Percentiles rank a stretch among this genome's conserved stretches.
Conservation (phyloP, 139 green algal species). For the Chlorella vulgaris region DNA sequence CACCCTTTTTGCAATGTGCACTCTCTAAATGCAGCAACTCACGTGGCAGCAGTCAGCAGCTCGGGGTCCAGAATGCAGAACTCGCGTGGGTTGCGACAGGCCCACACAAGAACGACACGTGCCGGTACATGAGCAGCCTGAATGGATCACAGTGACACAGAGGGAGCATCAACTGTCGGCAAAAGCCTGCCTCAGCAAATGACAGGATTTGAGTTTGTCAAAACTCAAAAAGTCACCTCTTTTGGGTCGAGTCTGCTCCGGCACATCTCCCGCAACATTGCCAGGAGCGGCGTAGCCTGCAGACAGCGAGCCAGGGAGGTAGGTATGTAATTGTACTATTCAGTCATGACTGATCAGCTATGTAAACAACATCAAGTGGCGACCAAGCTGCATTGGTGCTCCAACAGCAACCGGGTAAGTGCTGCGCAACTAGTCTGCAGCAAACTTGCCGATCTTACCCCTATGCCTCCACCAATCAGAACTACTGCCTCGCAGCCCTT, state of each 20-base stretch:
- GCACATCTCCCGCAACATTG: slow-evolving; percentile 12
- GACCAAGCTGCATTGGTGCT: not conserved
- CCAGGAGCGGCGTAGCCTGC: slow-evolving; percentile 29
- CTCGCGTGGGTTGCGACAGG: slow-evolving; percentile 21
- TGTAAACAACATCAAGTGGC: too few species aligned
- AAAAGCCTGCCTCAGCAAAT: not conserved
- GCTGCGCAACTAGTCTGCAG: not conserved
- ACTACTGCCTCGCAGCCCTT: slow-evolving; percentile 14
- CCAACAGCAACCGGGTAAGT: not conserved
- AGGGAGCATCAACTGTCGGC: too few species aligned
- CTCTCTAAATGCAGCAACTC: too few species aligned
- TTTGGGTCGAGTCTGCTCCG: not conserved
- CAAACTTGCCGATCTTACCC: slow-evolving; percentile 11
- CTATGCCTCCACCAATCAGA: slow-evolving; percentile 42
- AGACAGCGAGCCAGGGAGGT: too few species aligned
- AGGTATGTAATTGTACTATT: too few species aligned
- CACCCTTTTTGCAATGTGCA: too few species aligned
- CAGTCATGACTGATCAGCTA: too few species aligned
- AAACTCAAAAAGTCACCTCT: too few species aligned
- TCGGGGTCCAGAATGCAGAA: slow-evolving; percentile 35
- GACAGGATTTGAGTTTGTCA: too few species aligned
- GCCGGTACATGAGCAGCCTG: not conserved
- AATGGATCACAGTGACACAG: not conserved
- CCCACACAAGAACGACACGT: slow-evolving; percentile 28
- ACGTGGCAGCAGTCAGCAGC: not conserved